Percentiles rank a stretch among this genome's conserved stretches.
phyloP scores from a whole-genome alignment of 1,284 basidiomycete species.

The Trichosporon coremiiforme region DNA sequence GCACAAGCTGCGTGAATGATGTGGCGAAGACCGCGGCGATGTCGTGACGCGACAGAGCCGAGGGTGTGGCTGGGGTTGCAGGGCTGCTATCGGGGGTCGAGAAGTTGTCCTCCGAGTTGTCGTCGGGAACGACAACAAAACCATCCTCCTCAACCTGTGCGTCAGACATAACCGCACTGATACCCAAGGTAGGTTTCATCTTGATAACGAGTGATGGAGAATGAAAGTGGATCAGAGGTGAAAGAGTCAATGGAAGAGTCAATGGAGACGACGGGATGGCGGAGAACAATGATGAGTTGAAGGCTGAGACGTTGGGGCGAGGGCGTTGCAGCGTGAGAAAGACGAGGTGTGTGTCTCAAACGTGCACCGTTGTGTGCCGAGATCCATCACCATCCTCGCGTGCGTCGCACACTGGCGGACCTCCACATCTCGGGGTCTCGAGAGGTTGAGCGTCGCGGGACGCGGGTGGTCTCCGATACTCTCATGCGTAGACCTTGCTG shows the following conservation, averaged over 20 bases:
- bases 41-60: background rate
- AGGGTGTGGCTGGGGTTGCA: background rate
- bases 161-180: background rate
- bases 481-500: too few species aligned
- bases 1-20: background rate
- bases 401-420: too few species aligned
- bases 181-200: background rate
- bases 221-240: background rate
- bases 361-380: background rate
- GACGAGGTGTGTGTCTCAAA: background rate
- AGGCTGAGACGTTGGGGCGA: background rate
- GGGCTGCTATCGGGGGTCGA: background rate
- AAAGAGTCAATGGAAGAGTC: background rate
- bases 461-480: too few species aligned
- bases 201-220: background rate
- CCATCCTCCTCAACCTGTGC: conserved; percentile 4
- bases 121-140: background rate
- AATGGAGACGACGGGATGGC: background rate
- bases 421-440: too few species aligned
- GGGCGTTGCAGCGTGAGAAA: conserved; percentile 1
- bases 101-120: background rate
- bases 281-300: background rate
- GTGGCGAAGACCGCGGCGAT: background rate
- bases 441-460: too few species aligned
- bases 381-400: background rate